phyloP scores from a whole-genome alignment of 2,329 filamentous ascomycete genomes.

The Paramyrothecium roridum region DNA sequence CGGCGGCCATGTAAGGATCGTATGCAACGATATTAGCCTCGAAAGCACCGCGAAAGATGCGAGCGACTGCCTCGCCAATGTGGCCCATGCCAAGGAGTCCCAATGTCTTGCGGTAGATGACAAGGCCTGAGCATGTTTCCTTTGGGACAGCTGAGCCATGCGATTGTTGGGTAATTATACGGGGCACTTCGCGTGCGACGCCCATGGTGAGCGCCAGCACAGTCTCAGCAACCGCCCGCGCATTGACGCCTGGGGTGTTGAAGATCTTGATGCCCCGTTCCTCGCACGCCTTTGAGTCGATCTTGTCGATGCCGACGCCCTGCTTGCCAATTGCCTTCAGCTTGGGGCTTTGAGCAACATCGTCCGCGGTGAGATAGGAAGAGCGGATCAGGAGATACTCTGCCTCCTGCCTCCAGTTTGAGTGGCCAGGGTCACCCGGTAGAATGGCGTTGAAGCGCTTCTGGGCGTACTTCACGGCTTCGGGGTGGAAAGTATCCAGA shows the following conservation, averaged over 20 bases:
- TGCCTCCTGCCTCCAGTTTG: conserved; percentile 37
- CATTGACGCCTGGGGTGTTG: conserved; percentile 44
- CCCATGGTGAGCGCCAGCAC: conserved; percentile 30
- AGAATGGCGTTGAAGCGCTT: conserved; percentile 35
- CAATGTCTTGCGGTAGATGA: conserved; percentile 27
- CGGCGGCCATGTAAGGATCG: conserved; percentile 27
- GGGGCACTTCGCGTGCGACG: conserved; percentile 26
- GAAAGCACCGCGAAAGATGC: conserved; percentile 32
- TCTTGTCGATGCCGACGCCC: conserved; percentile 44
- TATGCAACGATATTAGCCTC: conserved; percentile 29
- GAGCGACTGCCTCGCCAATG: conserved; percentile 30
- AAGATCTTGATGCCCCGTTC: conserved; percentile 36
- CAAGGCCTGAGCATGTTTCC: conserved; percentile 36
- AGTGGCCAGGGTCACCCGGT: conserved; percentile 25
- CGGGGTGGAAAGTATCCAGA: conserved; percentile 33
- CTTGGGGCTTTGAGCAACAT: conserved; percentile 29
- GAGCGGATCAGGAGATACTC: conserved; percentile 34
- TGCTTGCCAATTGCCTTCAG: conserved; percentile 43
- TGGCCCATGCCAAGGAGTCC: conserved; percentile 37
- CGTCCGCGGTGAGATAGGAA: conserved; percentile 31
- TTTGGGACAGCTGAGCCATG: conserved; percentile 27
- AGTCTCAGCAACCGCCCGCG: conserved; percentile 36
- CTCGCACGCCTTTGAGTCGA: conserved; percentile 35
- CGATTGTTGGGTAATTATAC: conserved; percentile 25
- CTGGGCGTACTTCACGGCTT: conserved; percentile 29